Conservation (phyloP, 2,329 filamentous ascomycete genomes). For the Ophiocordyceps camponoti-floridani region DNA sequence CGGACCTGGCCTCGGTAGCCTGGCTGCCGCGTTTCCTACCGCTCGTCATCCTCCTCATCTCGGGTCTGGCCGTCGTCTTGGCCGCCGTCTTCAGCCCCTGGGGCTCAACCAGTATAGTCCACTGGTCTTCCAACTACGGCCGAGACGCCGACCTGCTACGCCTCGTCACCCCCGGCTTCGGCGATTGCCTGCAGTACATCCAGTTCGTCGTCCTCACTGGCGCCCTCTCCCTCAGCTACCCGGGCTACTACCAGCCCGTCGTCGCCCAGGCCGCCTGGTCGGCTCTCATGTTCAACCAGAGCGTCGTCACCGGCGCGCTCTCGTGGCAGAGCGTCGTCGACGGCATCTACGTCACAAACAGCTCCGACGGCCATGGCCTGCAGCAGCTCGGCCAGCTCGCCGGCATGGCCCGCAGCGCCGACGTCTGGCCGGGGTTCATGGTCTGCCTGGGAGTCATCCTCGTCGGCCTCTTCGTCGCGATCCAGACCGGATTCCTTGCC, state of each 20-base stretch:
- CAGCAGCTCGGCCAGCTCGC: slow-evolving; percentile 64
- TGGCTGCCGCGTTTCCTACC: slow-evolving; percentile 60
- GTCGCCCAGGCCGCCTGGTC: slow-evolving; percentile 84
- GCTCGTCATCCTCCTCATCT: slow-evolving; percentile 57
- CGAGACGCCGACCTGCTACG: slow-evolving; percentile 81
- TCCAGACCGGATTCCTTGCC: slow-evolving; percentile 57
- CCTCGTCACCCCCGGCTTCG: slow-evolving; percentile 87
- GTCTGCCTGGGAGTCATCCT: slow-evolving; percentile 75
- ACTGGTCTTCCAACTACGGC: slow-evolving; percentile 96
- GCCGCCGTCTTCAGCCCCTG: slow-evolving; percentile 84
- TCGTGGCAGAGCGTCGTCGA: slow-evolving; percentile 55
- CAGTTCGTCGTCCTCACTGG: slow-evolving; percentile 83
- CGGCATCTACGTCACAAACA: slow-evolving; percentile 71
- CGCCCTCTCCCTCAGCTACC: slow-evolving; percentile 73
- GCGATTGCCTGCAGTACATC: slow-evolving; percentile 91
- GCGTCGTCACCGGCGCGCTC: slow-evolving; percentile 53
- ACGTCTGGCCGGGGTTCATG: slow-evolving; percentile 91
- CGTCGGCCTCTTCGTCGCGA: slow-evolving; percentile 44
- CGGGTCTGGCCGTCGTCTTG: slow-evolving; percentile 66
- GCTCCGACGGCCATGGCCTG: slow-evolving; percentile 69
- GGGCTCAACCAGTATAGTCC: slow-evolving; percentile 79
- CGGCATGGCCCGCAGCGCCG: slow-evolving; percentile 56
- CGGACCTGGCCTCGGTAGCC: slow-evolving; percentile 56
- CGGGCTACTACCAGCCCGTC: slow-evolving; percentile 85
- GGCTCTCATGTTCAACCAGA: slow-evolving; percentile 80